phyloP scores from a whole-genome alignment of 2,329 filamentous ascomycete genomes.

The Pseudogymnoascus sp. region DNA sequence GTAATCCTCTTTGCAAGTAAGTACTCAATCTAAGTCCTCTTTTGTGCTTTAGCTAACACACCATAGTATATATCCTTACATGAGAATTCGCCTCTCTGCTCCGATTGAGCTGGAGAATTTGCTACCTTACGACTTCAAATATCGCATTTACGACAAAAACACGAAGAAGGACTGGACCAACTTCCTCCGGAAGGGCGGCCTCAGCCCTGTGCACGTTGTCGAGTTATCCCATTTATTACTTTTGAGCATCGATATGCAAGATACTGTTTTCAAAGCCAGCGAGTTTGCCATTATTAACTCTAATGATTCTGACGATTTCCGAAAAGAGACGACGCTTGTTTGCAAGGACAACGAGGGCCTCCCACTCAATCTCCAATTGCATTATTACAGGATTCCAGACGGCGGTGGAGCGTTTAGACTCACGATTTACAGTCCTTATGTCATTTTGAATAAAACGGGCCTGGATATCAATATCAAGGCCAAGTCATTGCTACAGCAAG shows the following conservation, averaged over 20 bases:
- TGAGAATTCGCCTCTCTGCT: slow-evolving; percentile 84
- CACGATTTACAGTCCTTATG: slow-evolving; percentile 88
- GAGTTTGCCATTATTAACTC: slow-evolving; percentile 97
- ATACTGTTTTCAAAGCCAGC: slow-evolving; percentile 87
- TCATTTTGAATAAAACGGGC: slow-evolving; percentile 91
- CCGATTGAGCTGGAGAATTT: slow-evolving; percentile 92
- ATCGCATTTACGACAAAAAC: slow-evolving; percentile 97
- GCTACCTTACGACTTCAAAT: slow-evolving; percentile 96
- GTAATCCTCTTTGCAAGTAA: slow-evolving; percentile 70
- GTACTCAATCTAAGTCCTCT: slow-evolving; percentile 19
- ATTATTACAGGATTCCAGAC: slow-evolving; percentile 84
- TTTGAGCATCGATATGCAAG: slow-evolving; percentile 92
- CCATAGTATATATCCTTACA: slow-evolving; percentile 74
- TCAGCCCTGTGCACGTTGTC: slow-evolving; percentile 94
- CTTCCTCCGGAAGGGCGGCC: slow-evolving; percentile 89
- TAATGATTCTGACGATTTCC: slow-evolving; percentile 78
- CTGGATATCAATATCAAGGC: slow-evolving; percentile 79
- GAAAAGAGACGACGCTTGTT: slow-evolving; percentile 66
- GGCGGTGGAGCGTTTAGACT: slow-evolving; percentile 95
- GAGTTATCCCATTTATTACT: slow-evolving; percentile 89
- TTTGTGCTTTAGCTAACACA: slow-evolving; percentile 25
- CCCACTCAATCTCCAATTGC: slow-evolving; percentile 70
- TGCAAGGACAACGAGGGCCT: slow-evolving; percentile 81
- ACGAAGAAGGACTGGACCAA: slow-evolving; percentile 99
- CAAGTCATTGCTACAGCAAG: slow-evolving; percentile 78